A percentile compares a stretch with the other conserved stretches of the same genome.
phyloP scores from a whole-genome alignment of 768 basidiomycete species.

The Boletus reticuloceps region DNA sequence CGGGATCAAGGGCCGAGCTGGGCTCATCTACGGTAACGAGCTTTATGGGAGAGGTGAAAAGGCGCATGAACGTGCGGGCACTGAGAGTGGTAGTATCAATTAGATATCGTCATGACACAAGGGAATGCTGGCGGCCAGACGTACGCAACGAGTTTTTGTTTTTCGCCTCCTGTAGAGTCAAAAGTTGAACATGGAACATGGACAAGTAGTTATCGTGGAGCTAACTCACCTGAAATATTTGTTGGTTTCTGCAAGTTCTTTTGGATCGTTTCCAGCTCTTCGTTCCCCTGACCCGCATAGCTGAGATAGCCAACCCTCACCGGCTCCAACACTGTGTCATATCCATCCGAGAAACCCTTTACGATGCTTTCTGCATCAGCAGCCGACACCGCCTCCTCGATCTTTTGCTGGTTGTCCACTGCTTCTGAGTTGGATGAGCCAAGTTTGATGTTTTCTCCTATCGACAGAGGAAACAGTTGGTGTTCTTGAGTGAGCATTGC shows the following conservation, averaged over 20 bases:
- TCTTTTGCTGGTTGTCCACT: slow-evolving; percentile 11
- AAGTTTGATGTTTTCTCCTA: slow-evolving; percentile 41
- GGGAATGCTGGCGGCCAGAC: neutral
- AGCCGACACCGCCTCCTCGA: slow-evolving; percentile 24
- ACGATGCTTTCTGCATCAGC: slow-evolving; percentile 44
- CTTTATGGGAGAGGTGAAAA: slow-evolving; percentile 29
- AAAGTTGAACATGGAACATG: neutral
- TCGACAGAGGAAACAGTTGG: slow-evolving; percentile 34
- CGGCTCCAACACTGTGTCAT: slow-evolving; percentile 40
- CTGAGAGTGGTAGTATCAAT: slow-evolving; percentile 3
- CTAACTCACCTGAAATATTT: slow-evolving; percentile 24
- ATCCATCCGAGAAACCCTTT: slow-evolving; percentile 35
- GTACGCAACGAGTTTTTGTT: slow-evolving; percentile 31
- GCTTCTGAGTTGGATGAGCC: slow-evolving; percentile 21
- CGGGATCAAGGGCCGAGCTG: slow-evolving; percentile 37
- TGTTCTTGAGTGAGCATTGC: slow-evolving; percentile 44
- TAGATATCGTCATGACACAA: neutral
- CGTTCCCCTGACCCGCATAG: slow-evolving; percentile 12
- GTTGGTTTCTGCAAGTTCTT: slow-evolving; percentile 18
- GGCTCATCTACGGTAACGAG: slow-evolving; percentile 38
- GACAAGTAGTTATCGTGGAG: neutral
- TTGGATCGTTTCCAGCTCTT: slow-evolving; percentile 12
- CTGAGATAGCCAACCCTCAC: slow-evolving; percentile 29
- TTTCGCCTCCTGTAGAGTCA: slow-evolving; percentile 25
- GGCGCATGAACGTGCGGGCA: slow-evolving; percentile 41